Base-by-base conservation (phyloP, 2,329 filamentous ascomycete species). In the Plenodomus biglobosus region DNA sequence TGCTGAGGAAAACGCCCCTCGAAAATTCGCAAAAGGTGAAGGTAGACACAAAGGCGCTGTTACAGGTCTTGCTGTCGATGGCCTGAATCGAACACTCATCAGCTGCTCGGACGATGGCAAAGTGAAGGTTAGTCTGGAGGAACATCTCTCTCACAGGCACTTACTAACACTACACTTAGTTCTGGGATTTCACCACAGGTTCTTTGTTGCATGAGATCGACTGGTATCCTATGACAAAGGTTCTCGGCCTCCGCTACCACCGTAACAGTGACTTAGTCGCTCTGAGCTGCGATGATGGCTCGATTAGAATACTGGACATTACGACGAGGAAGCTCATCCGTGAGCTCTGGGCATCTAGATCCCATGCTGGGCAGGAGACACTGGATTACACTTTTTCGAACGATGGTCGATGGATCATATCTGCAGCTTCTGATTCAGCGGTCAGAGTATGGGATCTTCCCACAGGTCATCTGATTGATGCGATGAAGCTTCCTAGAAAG, bases 181-280 rank as follows among this genome's bases (percentile, higher is more conserved):
- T 99, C 69, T 99, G 95, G 95, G 89, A 95, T 57, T 95, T 99
- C 55, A 73, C 85, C n/a, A 90, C 88, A 0, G 94, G 92, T 7
- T 81, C 84, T 38, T 79, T 97, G 2, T 68, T 88, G 10, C 82
- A 92, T 53, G 85, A 96, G 65, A 84, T 97, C 42, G 85, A 92
- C 69, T 95, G 91, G 87, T 83, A 86, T 38, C 83, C 83, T 3
- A 89, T 88, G 80, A 85, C 85, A 3, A 82, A 85, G 38, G 85
- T 95, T 43, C 88, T 84, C 0, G 85, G 82, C 15, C 85, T 92
- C 59, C 85, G 86, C 48, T 94, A 95, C 68, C 92, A 95, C 65
- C 79, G 86, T 3, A 82, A 85, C 2, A 96, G 86, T 62, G 92
- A 96, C 61, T 78, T 99, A 10, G 82, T 96, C 44, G 92, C 92